Percentiles rank a stretch among this genome's conserved stretches.
These are phyloP conservation scores for Colletotrichum cereale DNA, from an alignment of 2,329 filamentous ascomycete species.

Conservation along the genomic window DNA sequence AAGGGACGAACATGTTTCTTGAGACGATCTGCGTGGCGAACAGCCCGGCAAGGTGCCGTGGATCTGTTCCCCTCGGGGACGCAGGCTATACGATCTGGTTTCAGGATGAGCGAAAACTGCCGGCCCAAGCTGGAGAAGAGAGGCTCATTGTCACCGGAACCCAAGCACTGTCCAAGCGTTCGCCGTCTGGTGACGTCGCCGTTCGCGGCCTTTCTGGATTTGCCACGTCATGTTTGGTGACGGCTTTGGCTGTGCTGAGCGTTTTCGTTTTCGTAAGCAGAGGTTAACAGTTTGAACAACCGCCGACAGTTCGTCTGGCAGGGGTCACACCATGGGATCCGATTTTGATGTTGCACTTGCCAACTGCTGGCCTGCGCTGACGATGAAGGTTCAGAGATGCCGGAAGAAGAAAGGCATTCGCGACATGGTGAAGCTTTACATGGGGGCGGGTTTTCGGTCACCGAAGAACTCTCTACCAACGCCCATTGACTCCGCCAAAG, in stretches of 20 bases:
- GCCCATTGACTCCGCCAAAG: background rate
- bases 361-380: background rate
- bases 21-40: background rate
- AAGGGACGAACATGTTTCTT: constrained; percentile 17
- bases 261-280: background rate
- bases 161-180: constrained; percentile 35
- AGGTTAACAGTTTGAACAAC: background rate
- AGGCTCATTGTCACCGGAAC: constrained; percentile 12
- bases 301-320: background rate
- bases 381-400: too few species aligned
- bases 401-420: background rate
- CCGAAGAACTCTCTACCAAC: background rate
- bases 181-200: background rate
- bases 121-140: background rate
- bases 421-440: background rate
- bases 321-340: background rate
- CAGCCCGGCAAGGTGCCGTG: constrained; percentile 11
- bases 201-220: background rate
- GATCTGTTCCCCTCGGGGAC: constrained; percentile 7
- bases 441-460: background rate
- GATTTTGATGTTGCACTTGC: background rate
- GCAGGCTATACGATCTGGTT: background rate
- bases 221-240: too few species aligned
- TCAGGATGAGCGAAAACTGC: background rate
- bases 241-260: background rate